Evolutionary conservation across 176 grass and related monocot genomes (phyloP).

Genomic region (Eleusine indica): DNA sequence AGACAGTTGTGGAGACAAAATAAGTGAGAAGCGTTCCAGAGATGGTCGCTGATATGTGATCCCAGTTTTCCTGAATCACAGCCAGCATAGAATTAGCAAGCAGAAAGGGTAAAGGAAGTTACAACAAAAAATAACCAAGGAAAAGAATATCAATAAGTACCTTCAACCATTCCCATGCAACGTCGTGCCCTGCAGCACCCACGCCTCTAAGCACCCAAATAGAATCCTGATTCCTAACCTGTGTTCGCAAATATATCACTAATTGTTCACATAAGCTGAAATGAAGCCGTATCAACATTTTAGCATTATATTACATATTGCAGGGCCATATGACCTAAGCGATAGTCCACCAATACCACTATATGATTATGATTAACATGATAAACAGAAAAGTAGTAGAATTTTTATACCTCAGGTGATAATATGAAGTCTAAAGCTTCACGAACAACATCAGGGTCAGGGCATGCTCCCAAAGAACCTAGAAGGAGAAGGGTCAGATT

Average conservation of each 20-base stretch:
- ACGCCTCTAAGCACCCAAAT: slow-evolving; percentile 74
- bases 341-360: not conserved
- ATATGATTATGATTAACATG: not conserved
- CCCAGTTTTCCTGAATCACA: slow-evolving; percentile 84
- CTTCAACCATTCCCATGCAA: slow-evolving; percentile 95
- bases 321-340: not conserved
- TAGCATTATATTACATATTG: not conserved
- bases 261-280: slow-evolving; percentile 36
- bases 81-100: slow-evolving; percentile 23
- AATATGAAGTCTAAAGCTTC: slow-evolving; percentile 72
- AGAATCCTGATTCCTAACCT: slow-evolving; percentile 93
- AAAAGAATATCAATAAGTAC: slow-evolving; percentile 42
- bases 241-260: slow-evolving; percentile 20
- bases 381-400: not conserved
- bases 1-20: slow-evolving; percentile 60
- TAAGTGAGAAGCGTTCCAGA: slow-evolving; percentile 76
- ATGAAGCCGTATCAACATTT: not conserved
- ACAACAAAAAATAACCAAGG: not conserved
- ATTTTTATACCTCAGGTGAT: slow-evolving; percentile 74
- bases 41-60: slow-evolving; percentile 71
- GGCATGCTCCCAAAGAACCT: slow-evolving; percentile 81
- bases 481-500: slow-evolving; percentile 5
- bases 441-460: slow-evolving; percentile 75
- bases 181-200: slow-evolving; percentile 55
- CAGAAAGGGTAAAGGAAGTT: slow-evolving; percentile 16